Evolutionary conservation across 768 basidiomycete genomes (phyloP).

Genomic region (Dacryopinax spathularia): DNA sequence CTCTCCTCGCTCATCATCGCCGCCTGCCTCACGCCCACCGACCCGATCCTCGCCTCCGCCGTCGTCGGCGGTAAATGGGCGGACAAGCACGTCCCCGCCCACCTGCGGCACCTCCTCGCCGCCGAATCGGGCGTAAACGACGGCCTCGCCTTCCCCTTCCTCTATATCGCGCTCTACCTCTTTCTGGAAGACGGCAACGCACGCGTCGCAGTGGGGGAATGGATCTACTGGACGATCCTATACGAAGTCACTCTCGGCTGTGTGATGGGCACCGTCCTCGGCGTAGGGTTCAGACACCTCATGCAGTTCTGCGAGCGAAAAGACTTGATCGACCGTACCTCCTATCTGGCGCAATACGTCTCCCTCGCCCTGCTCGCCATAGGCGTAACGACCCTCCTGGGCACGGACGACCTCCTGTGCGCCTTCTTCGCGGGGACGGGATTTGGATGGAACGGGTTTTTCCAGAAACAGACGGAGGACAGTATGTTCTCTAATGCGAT

Average conservation of each 20-base stretch:
- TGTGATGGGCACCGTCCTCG: conserved; percentile 58
- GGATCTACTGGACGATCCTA: conserved; percentile 59
- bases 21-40: conserved; percentile 87
- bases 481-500: conserved; percentile 91
- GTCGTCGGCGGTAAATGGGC: conserved; percentile 94
- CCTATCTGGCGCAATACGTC: conserved; percentile 84
- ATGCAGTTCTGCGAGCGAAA: conserved; percentile 87
- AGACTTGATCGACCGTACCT: conserved; percentile 82
- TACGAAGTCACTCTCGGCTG: conserved; percentile 69
- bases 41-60: conserved; percentile 84
- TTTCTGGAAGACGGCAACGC: conserved; percentile 48
- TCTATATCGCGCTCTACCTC: conserved; percentile 81
- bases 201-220: conserved; percentile 54
- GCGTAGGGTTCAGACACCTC: conserved; percentile 66
- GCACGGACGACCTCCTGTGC: conserved; percentile 85
- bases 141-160: conserved; percentile 90
- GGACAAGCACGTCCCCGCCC: conserved; percentile 75
- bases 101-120: conserved; percentile 65
- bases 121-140: conserved; percentile 94
- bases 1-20: conserved; percentile 79
- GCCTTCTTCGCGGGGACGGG: conserved; percentile 91
- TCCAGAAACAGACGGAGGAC: conserved; percentile 87
- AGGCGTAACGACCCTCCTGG: conserved; percentile 70
- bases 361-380: conserved; percentile 72
- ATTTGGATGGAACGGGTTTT: conserved; percentile 94